phyloP scores from a whole-genome alignment of 1,284 basidiomycete genomes.

The Pterula multifida region DNA sequence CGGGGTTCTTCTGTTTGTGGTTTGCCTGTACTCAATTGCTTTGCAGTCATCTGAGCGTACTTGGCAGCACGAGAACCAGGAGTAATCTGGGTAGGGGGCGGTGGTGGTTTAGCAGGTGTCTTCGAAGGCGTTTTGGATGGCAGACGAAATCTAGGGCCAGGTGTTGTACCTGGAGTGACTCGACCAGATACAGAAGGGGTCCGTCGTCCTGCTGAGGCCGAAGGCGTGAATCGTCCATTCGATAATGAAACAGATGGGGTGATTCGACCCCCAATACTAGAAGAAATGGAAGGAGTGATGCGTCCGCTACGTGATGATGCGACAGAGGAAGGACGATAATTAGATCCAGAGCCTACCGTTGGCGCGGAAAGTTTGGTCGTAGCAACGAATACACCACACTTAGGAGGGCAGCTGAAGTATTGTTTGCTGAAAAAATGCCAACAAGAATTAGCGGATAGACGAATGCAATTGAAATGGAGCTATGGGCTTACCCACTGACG shows the following conservation, averaged over 20 bases:
- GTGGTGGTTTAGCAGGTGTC: slow-evolving; percentile 8
- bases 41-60: slow-evolving; percentile 73
- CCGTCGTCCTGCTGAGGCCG: slow-evolving; percentile 15
- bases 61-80: slow-evolving; percentile 76
- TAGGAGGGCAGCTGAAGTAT: slow-evolving; percentile 81
- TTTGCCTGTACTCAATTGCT: slow-evolving; percentile 51
- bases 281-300: slow-evolving; percentile 31
- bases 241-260: slow-evolving; percentile 35
- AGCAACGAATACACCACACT: slow-evolving; percentile 87
- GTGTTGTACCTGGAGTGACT: slow-evolving; percentile 13
- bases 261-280: slow-evolving; percentile 16
- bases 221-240: slow-evolving; percentile 34
- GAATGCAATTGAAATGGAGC: slow-evolving; percentile 1
- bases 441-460: slow-evolving; percentile 6
- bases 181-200: slow-evolving; percentile 18
- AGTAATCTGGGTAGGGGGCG: slow-evolving; percentile 42
- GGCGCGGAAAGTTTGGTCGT: slow-evolving; percentile 70
- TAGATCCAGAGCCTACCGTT: slow-evolving; percentile 43
- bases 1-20: slow-evolving; percentile 19
- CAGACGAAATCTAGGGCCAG: slow-evolving; percentile 20
- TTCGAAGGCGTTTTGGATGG: slow-evolving; percentile 14
- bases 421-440: slow-evolving; percentile 37
- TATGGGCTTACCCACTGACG: slow-evolving; percentile 66
- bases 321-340: slow-evolving; percentile 66
- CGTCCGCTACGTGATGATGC: slow-evolving; percentile 61